phyloP scores from a whole-genome alignment of 345 rosid genomes.

The Combretum micranthum region DNA sequence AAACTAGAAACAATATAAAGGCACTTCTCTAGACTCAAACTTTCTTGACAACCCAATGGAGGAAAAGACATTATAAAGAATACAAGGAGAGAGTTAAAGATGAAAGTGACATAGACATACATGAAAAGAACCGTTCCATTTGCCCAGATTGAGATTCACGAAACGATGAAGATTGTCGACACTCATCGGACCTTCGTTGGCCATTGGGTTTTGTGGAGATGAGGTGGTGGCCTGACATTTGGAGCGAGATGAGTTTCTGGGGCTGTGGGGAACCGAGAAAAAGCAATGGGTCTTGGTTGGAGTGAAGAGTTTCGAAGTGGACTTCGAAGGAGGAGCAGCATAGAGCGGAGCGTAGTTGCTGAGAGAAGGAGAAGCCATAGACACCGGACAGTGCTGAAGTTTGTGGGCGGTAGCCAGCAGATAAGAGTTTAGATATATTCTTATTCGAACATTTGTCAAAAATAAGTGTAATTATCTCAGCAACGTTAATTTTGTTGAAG shows the following conservation, averaged over 20 bases:
- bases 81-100: background rate
- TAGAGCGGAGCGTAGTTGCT: slow-evolving; percentile 4
- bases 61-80: background rate
- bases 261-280: background rate
- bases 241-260: background rate
- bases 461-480: too few species aligned
- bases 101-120: slow-evolving; percentile 30
- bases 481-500: too few species aligned
- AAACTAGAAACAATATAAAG: too few species aligned
- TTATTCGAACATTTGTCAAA: too few species aligned
- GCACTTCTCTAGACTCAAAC: too few species aligned
- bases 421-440: background rate
- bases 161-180: slow-evolving; percentile 66
- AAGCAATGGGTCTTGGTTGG: background rate
- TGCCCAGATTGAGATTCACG: slow-evolving; percentile 59
- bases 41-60: too few species aligned
- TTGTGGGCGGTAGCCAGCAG: background rate
- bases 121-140: slow-evolving; percentile 80
- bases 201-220: slow-evolving; percentile 12
- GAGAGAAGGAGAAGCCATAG: slow-evolving; percentile 10
- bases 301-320: background rate
- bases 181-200: slow-evolving; percentile 40
- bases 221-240: slow-evolving; percentile 19
- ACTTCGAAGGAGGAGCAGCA: background rate
- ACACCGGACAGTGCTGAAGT: background rate